phyloP scores from a whole-genome alignment of 495 filamentous ascomycete genomes.

The Aspergillus ostianus region DNA sequence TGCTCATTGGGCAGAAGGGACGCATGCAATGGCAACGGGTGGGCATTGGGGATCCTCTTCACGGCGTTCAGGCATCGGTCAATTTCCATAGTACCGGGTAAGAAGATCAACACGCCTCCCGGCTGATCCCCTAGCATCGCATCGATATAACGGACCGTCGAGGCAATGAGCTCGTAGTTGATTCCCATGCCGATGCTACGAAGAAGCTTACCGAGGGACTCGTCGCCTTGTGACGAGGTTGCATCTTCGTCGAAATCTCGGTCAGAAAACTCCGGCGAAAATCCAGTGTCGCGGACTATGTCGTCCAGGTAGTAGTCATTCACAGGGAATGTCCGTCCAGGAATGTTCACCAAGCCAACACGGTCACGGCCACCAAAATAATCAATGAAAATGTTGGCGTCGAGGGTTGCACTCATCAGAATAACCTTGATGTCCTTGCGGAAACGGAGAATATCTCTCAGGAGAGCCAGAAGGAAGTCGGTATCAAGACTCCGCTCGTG shows the following conservation, averaged over 20 bases:
- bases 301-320: conserved; percentile 90
- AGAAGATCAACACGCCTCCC: conserved; percentile 90
- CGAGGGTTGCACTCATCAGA: conserved; percentile 97
- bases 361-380: conserved; percentile 72
- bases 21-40: conserved; percentile 87
- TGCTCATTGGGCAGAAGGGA: conserved; percentile 86
- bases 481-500: conserved; percentile 95
- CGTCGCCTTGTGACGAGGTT: conserved; percentile 37
- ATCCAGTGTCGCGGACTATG: conserved; percentile 75
- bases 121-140: conserved; percentile 62
- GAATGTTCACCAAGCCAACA: conserved; percentile 80
- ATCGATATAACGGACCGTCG: conserved; percentile 78
- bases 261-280: conserved; percentile 47
- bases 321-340: conserved; percentile 87
- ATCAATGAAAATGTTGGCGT: conserved; percentile 78
- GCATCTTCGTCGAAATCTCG: conserved; percentile 34
- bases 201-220: conserved; percentile 62
- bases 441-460: conserved; percentile 76
- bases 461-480: conserved; percentile 85
- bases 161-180: conserved; percentile 86
- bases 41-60: conserved; percentile 62
- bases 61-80: conserved; percentile 73
- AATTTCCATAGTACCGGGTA: conserved; percentile 86
- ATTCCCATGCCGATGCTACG: conserved; percentile 78
- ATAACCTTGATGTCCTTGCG: conserved; percentile 86